Evolutionary conservation across 73 alveolate genomes (phyloP).

Genomic region (Paramecium sonneborni): DNA sequence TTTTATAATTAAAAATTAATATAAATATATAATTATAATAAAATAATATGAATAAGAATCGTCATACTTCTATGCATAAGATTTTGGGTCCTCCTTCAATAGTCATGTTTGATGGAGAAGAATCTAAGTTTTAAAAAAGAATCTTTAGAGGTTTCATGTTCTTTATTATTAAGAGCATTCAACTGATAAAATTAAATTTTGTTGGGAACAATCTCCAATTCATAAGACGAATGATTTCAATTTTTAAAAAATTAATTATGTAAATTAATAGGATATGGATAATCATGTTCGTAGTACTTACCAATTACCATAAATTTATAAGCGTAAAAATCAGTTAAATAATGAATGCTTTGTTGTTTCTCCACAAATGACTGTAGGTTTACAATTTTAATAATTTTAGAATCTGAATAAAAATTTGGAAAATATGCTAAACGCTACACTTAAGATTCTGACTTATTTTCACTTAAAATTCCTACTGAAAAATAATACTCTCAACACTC

Average conservation of each 20-base stretch:
- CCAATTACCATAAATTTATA: slow-evolving; percentile 15
- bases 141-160: not conserved
- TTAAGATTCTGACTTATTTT: slow-evolving; percentile 1
- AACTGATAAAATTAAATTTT: slow-evolving; percentile 15
- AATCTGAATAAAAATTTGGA: not conserved
- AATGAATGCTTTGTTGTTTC: slow-evolving; percentile 6
- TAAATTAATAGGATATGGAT: not conserved
- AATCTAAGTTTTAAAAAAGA: not conserved
- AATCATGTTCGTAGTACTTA: not conserved
- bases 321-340: not conserved
- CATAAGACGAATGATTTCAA: not conserved
- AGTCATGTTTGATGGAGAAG: slow-evolving; percentile 32
- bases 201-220: slow-evolving; percentile 16
- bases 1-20: not conserved
- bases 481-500: not conserved
- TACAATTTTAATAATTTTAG: not conserved
- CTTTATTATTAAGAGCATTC: slow-evolving; percentile 26
- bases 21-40: not conserved
- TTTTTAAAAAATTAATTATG: not conserved
- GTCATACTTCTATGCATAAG: not conserved
- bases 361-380: not conserved
- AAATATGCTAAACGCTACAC: not conserved
- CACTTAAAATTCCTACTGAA: not conserved
- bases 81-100: not conserved
- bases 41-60: not conserved